Evolutionary conservation across 352 stramenopile species (phyloP).

Genomic region (Blastocystis sp.): DNA sequence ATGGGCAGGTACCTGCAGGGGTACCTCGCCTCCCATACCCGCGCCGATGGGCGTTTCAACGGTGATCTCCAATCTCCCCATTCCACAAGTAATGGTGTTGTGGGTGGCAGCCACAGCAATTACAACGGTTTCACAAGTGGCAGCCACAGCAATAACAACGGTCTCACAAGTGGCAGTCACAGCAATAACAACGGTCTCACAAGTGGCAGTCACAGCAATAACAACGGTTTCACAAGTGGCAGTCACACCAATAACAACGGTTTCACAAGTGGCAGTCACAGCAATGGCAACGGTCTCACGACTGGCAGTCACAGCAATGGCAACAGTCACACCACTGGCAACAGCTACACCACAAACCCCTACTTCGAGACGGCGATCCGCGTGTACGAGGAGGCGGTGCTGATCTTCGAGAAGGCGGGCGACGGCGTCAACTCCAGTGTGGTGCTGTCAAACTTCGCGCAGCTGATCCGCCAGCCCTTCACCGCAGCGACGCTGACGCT

Average conservation of each 20-base stretch:
- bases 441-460: conserved; percentile 21
- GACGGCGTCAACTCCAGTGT: conserved; percentile 6
- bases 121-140: too few species aligned
- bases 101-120: too few species aligned
- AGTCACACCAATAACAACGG: too few species aligned
- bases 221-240: too few species aligned
- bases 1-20: conserved; percentile 25
- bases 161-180: too few species aligned
- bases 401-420: background rate
- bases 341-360: background rate
- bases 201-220: too few species aligned
- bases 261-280: too few species aligned
- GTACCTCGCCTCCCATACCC: background rate
- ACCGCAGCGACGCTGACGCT: background rate
- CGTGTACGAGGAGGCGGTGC: background rate
- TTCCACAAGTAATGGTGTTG: too few species aligned
- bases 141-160: too few species aligned
- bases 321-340: background rate
- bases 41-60: background rate
- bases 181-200: too few species aligned
- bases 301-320: too few species aligned
- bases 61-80: background rate
- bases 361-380: background rate
- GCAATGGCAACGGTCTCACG: too few species aligned
- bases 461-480: background rate